Evolutionary conservation across 2,329 filamentous ascomycete genomes (phyloP).

Genomic region (Setomelanomma holmii): DNA sequence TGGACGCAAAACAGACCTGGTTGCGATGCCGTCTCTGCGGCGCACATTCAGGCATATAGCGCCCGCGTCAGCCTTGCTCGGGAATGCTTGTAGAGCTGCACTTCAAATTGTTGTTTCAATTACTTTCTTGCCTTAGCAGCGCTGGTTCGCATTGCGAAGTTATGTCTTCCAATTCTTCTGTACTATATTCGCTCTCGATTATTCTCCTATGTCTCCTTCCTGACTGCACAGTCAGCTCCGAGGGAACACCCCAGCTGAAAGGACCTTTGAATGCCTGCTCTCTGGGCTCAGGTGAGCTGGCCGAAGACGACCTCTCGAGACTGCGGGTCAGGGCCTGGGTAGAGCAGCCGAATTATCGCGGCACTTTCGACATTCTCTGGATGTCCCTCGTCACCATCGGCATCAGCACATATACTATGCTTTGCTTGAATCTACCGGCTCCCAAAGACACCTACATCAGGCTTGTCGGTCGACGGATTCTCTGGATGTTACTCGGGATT

Average conservation of each 20-base stretch:
- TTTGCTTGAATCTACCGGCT: conserved; percentile 17
- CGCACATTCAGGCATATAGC: background rate
- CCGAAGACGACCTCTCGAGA: background rate
- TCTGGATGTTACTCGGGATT: conserved; percentile 12
- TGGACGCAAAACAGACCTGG: no score
- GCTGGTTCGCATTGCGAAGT: background rate
- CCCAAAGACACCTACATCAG: conserved; percentile 8
- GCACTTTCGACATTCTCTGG: conserved; percentile 27
- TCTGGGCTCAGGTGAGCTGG: background rate
- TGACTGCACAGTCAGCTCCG: background rate
- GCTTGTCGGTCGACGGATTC: conserved; percentile 4
- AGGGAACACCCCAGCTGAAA: background rate
- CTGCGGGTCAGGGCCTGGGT: conserved; percentile 16
- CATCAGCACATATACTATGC: conserved; percentile 20
- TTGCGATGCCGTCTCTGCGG: no score
- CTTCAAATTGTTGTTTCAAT: no score
- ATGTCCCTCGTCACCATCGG: conserved; percentile 17
- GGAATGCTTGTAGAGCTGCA: no score
- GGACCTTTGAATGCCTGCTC: conserved; percentile 4
- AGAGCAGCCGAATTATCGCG: conserved; percentile 15
- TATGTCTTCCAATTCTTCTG: background rate
- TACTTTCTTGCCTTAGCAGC: background rate
- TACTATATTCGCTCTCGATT: background rate
- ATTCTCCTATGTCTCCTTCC: background rate
- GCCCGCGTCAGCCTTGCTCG: background rate